Evolutionary conservation across 257 asterid genomes (phyloP), one percentile per base, ranked within the genome.

Genomic region (Solanum rostratum): DNA sequence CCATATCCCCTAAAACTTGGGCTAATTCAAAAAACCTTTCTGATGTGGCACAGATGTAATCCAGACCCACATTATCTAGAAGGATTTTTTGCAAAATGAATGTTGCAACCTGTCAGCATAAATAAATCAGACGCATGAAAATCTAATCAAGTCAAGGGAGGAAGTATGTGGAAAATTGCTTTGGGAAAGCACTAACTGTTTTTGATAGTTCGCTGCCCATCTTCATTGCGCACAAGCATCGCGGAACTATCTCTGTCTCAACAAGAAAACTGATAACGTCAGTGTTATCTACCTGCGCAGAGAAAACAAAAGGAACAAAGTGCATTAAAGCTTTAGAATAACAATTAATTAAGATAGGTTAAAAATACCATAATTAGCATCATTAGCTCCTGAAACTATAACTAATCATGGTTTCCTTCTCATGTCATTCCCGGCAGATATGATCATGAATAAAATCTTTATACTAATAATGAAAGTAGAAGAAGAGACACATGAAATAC

Each of bases 21-120:
- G 66, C 81, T 57, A 90, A 84, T 62, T 90, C 89, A 83, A 46
- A 87, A 45, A 86, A 80, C 50, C 85, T 85, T 66, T 85, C 88
- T 0, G 73, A 83, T 19, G 83, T 45, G n/a, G 80, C 15, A 82
- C 91, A 86, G 45, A 90, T 45, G 70, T 87, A 87, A 16, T 82
- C 82, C 62, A 90, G 78, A 33, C 90, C 91, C 74, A 70, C 62
- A 66, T 85, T 83, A 69, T 87, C 90, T 57, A 79, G 86, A 83
- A 90, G 78, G 71, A 88, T 73, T 50, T 76, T 87, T 66, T 82
- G 89, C 87, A 90, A 41, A 70, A 90, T 82, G 76, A 84, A 84
- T 70, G 89, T 86, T 29, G 90, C 88, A 29, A 88, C 89, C 92
- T 90, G 87, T 73, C 81, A 84, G 66, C 70, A 85, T n/a, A n/a